A percentile compares a stretch with the other conserved stretches of the same genome.
These are phyloP conservation scores for Mucor irregularis DNA, from an alignment of 371 early-diverging fungal genomes.

Conservation along the genomic window DNA sequence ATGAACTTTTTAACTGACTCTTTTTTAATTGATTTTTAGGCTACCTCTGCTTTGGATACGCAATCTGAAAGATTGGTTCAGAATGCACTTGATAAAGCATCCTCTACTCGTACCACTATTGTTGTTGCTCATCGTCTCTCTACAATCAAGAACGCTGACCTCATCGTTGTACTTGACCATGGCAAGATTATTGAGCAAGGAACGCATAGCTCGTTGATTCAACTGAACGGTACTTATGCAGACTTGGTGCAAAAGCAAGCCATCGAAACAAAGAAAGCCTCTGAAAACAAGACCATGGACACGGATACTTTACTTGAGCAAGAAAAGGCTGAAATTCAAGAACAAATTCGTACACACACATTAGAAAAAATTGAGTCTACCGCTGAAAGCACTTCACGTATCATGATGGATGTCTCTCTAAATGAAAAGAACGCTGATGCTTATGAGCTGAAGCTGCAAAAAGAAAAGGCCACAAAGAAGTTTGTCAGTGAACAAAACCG, in stretches of 20 bases:
- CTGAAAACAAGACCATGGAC: conserved; percentile 1
- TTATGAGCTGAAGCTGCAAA: conserved; percentile 33
- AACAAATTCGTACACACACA: no score
- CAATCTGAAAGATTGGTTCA: conserved; percentile 83
- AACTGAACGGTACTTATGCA: conserved; percentile 50
- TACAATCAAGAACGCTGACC: conserved; percentile 78
- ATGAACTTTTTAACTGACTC: background rate
- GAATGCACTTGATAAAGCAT: conserved; percentile 74
- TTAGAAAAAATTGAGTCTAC: no score
- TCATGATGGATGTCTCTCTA: no score
- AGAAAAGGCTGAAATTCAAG: conserved; percentile 10
- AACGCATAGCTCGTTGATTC: conserved; percentile 65
- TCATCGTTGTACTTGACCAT: conserved; percentile 78
- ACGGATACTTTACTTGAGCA: background rate
- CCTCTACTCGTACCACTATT: conserved; percentile 81
- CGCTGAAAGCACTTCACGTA: no score
- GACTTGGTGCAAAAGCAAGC: conserved; percentile 63
- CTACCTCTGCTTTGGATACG: conserved; percentile 79
- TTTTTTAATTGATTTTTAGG: conserved; percentile 20
- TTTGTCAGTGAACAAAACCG: conserved; percentile 17
- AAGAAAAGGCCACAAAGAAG: conserved; percentile 40
- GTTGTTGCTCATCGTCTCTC: conserved; percentile 91
- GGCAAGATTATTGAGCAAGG: conserved; percentile 76
- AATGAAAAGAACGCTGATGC: no score
- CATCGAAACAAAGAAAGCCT: no score